phyloP scores from a whole-genome alignment of 768 basidiomycete genomes.

The Psilocybe cyanescens region DNA sequence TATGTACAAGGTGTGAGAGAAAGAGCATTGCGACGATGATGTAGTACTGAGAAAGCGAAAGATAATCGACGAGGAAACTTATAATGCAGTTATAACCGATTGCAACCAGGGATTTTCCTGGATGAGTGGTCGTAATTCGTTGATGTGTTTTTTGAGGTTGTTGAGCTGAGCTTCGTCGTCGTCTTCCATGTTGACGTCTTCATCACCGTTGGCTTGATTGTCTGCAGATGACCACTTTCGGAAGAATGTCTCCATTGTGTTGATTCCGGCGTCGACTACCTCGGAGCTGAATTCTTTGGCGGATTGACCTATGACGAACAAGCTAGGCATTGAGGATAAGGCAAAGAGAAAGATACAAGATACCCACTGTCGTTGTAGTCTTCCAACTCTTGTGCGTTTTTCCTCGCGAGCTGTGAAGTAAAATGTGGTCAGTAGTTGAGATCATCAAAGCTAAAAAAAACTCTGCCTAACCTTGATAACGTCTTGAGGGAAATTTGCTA shows the following conservation, averaged over 20 bases:
- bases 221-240: slow-evolving; percentile 51
- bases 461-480: slow-evolving; percentile 72
- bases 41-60: not conserved
- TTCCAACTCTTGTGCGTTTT: slow-evolving; percentile 31
- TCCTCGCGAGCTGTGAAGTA: slow-evolving; percentile 61
- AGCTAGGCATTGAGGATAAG: slow-evolving; percentile 66
- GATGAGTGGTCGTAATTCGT: slow-evolving; percentile 67
- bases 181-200: slow-evolving; percentile 48
- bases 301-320: slow-evolving; percentile 35
- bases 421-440: not conserved
- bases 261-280: slow-evolving; percentile 77
- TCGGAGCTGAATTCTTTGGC: slow-evolving; percentile 52
- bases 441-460: not conserved
- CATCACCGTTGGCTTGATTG: slow-evolving; percentile 46
- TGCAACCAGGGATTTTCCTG: slow-evolving; percentile 82
- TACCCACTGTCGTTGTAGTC: slow-evolving; percentile 25
- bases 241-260: slow-evolving; percentile 81
- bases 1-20: not conserved
- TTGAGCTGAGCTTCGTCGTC: slow-evolving; percentile 48
- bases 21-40: not conserved
- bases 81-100: slow-evolving; percentile 51
- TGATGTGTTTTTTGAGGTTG: slow-evolving; percentile 63
- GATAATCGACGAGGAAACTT: slow-evolving; percentile 6
- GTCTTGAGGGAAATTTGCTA: slow-evolving; percentile 97
- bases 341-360: not conserved